Percentiles rank a stretch among this genome's conserved stretches.
Evolutionary conservation across 441 rosid species (phyloP).

Genomic region (Erodium texanum): DNA sequence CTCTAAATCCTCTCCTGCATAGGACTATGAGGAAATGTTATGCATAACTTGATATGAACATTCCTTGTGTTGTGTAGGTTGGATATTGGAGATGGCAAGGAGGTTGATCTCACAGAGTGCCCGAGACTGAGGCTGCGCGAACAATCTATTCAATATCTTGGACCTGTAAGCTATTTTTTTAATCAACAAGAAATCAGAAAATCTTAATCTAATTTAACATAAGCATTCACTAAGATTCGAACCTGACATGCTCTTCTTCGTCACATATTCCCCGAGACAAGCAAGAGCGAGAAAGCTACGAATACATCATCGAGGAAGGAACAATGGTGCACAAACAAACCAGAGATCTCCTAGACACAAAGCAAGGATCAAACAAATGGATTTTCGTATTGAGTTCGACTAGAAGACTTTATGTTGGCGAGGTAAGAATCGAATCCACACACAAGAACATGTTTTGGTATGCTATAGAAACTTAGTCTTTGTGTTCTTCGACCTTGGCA

Average conservation of each 20-base stretch:
- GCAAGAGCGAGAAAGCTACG: conserved; percentile 25
- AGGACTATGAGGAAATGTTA: too few species aligned
- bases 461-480: background rate
- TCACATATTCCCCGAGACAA: conserved; percentile 8
- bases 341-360: conserved; percentile 24
- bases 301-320: conserved; percentile 17
- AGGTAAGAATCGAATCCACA: conserved; percentile 17
- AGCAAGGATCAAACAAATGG: conserved; percentile 22
- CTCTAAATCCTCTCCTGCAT: too few species aligned
- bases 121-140: conserved; percentile 25
- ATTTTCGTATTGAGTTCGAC: conserved; percentile 27
- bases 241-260: background rate
- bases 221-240: too few species aligned
- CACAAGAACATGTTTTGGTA: background rate
- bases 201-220: too few species aligned
- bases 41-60: background rate
- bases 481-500: conserved; percentile 2
- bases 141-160: conserved; percentile 29
- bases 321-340: conserved; percentile 18
- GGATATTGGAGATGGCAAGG: conserved; percentile 31
- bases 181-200: too few species aligned
- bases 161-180: conserved; percentile 32
- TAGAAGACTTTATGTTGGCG: conserved; percentile 21
- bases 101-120: conserved; percentile 24
- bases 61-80: conserved; percentile 18